phyloP scores from a whole-genome alignment of 805 yeast genomes.

The Schwanniomyces yamadae region DNA sequence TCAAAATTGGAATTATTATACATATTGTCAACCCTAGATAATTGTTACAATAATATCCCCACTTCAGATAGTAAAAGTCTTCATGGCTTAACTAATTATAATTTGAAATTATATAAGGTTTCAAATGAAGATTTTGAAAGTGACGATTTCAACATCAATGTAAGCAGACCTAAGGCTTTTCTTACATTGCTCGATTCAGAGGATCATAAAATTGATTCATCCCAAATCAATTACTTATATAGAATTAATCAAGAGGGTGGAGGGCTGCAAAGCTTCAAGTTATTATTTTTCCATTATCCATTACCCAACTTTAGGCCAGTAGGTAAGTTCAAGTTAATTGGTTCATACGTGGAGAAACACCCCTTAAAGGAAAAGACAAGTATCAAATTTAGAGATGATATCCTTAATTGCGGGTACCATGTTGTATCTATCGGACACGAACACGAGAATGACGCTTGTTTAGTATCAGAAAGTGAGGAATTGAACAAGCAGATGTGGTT shows the following conservation, averaged over 20 bases:
- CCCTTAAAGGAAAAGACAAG: slow-evolving; percentile 29
- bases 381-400: slow-evolving; percentile 30
- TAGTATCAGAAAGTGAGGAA: slow-evolving; percentile 18
- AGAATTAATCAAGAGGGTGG: slow-evolving; percentile 17
- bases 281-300: slow-evolving; percentile 41
- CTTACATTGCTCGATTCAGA: slow-evolving; percentile 37
- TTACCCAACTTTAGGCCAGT: slow-evolving; percentile 41
- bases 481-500: slow-evolving; percentile 27
- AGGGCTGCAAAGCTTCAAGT: slow-evolving; percentile 17
- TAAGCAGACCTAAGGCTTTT: slow-evolving; percentile 18
- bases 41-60: slow-evolving; percentile 29
- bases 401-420: slow-evolving; percentile 33
- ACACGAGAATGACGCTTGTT: slow-evolving; percentile 44
- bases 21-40: slow-evolving; percentile 35
- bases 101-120: slow-evolving; percentile 23
- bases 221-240: slow-evolving; percentile 36
- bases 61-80: slow-evolving; percentile 13
- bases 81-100: slow-evolving; percentile 39
- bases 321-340: slow-evolving; percentile 39
- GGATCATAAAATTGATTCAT: slow-evolving; percentile 22
- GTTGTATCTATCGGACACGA: slow-evolving; percentile 44
- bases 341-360: slow-evolving; percentile 38
- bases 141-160: slow-evolving; percentile 1
- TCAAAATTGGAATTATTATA: slow-evolving; percentile 18
- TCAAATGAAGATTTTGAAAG: slow-evolving; percentile 6